Conservation (phyloP, 106 monocot genomes). For the Allium sativum region DNA sequence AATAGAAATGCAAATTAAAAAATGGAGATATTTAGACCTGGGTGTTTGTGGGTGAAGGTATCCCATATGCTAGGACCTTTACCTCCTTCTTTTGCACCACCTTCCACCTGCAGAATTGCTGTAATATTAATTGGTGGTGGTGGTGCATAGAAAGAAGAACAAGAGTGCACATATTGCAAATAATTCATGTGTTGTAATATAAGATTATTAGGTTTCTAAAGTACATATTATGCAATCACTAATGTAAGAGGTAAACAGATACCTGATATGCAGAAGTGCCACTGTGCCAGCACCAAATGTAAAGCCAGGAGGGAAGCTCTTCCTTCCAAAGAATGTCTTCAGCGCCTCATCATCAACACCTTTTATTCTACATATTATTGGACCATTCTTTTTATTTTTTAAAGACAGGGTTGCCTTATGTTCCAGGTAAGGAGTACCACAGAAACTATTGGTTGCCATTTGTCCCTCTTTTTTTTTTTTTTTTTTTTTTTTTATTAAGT, state of each 20-base stretch:
- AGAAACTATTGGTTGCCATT: no score
- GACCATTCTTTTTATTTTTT: background rate
- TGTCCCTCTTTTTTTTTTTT: no score
- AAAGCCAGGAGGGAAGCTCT: slow-evolving; percentile 4
- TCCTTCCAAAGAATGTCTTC: background rate
- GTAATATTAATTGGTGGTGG: no score
- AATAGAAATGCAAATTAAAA: no score
- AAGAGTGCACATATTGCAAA: background rate
- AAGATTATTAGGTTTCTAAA: background rate
- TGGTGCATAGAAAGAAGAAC: background rate
- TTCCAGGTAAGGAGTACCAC: no score
- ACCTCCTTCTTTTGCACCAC: slow-evolving; percentile 1
- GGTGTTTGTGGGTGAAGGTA: slow-evolving; percentile 7
- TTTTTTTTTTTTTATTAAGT: no score
- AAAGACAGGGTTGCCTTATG: no score
- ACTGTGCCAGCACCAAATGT: slow-evolving; percentile 2
- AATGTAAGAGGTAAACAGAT: no score
- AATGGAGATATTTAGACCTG: background rate
- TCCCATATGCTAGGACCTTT: slow-evolving; percentile 7
- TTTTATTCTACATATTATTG: background rate
- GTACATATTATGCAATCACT: no score
- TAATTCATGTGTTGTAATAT: background rate
- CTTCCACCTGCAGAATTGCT: background rate
- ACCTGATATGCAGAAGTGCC: slow-evolving; percentile 7
- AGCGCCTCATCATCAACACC: background rate